These are phyloP conservation scores for Globisporangium takayamanum DNA, from an alignment of 352 stramenopile species.

Conservation along the genomic window DNA sequence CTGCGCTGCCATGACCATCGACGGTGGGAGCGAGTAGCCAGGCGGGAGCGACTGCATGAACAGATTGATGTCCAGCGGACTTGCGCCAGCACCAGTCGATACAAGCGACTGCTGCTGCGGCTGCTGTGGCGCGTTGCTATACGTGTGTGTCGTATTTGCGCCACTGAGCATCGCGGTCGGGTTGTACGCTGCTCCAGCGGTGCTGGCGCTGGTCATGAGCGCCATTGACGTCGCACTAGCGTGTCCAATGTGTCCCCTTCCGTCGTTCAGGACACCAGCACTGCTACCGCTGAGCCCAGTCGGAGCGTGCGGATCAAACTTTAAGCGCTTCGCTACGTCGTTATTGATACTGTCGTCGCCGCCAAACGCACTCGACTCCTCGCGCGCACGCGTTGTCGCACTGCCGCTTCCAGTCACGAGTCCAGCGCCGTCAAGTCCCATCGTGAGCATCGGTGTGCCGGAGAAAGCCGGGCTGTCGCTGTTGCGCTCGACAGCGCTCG, in stretches of 20 bases:
- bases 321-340: slow-evolving; percentile 3
- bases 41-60: slow-evolving; percentile 31
- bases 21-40: slow-evolving; percentile 17
- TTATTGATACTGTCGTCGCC: neutral
- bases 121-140: neutral
- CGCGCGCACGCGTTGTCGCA: slow-evolving; percentile 1
- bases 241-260: neutral
- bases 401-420: neutral
- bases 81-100: neutral
- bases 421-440: neutral
- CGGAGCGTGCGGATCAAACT: neutral
- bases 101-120: neutral
- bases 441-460: neutral
- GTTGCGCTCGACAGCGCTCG: neutral
- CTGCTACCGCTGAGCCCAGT: neutral
- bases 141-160: too few species aligned
- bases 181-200: too few species aligned
- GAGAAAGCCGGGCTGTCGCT: neutral
- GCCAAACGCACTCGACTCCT: neutral
- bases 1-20: slow-evolving; percentile 17
- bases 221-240: neutral
- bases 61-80: slow-evolving; percentile 18
- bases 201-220: too few species aligned
- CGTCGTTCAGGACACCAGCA: slow-evolving; percentile 1
- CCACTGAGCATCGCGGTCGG: too few species aligned